Base-by-base conservation (phyloP, 2,329 filamentous ascomycete species). In the Orbilia blumenaviensis region DNA sequence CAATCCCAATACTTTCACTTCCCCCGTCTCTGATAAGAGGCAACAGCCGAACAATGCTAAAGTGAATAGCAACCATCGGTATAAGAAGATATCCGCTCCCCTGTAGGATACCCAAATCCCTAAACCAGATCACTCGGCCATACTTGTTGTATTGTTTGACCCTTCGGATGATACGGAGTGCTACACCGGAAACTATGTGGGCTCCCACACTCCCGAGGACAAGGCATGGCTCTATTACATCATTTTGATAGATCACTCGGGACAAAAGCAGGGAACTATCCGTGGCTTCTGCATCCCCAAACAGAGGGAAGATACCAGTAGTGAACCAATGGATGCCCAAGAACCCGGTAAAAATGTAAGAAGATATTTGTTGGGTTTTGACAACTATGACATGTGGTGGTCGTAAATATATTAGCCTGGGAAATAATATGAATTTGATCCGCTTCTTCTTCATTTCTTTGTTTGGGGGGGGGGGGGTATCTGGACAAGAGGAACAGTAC, bases 201-300 rank as follows among this genome's bases (percentile, higher is more conserved):
- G 90, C 87, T 71, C 89, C 82, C 21, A 96, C 85, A 1, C 94
- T 93, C 1, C 93, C 83, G 46, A 87, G 89, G 75, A 98, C 88
- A 77, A 98, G 86, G 18, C 96, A 84, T 2, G 93, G 92, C 81
- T 97, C 94, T 14, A 92, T 85, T 1, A 90, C 87, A 23, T 66
- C 61, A 0, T 92, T 94, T 83, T 97, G 94, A 85, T 98, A 98
- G 82, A 95, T 89, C 56, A 96, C 94, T 77, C 94, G 89, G 27
- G 93, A 94, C 82, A 97, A 92, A 78, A 98, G 90, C 56, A 98
- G 89, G 83, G 93, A 96, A 58, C 89, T 89, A 82, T 97, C 94
- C 75, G 91, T 91, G 62, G 89, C 87, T 7, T 90, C 85, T 5
- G 95, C 88, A 50, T 91, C 92, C 42, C 91, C 92, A 58, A 90